Percentiles rank a stretch among this genome's conserved stretches.
Conservation (phyloP, 306 rosid genomes). For the Dryas octopetala region DNA sequence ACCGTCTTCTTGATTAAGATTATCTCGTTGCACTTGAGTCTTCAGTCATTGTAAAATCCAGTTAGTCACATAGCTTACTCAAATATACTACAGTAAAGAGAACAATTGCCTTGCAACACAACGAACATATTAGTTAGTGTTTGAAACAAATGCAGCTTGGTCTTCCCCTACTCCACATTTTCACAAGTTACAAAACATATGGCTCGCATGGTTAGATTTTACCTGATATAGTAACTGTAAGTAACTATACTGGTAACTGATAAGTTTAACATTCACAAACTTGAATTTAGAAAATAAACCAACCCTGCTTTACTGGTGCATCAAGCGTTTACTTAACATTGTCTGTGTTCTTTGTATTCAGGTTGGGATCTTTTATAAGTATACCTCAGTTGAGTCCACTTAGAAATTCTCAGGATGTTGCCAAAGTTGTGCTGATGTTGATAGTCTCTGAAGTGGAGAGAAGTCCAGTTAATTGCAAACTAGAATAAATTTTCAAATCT, state of each 20-base stretch:
- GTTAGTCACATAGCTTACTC: no score
- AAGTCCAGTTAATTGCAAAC: not conserved
- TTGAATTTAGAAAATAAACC: not conserved
- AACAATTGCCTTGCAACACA: no score
- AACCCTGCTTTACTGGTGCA: not conserved
- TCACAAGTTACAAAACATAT: no score
- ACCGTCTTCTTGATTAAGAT: no score
- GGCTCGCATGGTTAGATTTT: no score
- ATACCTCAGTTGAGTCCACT: not conserved
- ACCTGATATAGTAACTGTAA: not conserved
- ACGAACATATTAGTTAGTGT: no score
- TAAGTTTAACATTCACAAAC: not conserved
- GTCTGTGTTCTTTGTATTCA: not conserved
- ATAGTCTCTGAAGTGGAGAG: not conserved
- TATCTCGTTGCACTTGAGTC: no score
- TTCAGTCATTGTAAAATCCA: no score
- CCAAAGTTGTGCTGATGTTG: no score
- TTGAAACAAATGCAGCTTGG: no score
- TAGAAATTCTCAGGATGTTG: not conserved
- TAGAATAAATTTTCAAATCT: conserved; percentile 28
- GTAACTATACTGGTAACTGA: not conserved
- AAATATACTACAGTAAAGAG: no score
- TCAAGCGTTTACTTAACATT: not conserved
- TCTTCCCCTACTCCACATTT: no score
- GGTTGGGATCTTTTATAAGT: not conserved